Evolutionary conservation across 257 asterid genomes (phyloP), one percentile per base, ranked within the genome.

Genomic region (Penstemon eatonii): DNA sequence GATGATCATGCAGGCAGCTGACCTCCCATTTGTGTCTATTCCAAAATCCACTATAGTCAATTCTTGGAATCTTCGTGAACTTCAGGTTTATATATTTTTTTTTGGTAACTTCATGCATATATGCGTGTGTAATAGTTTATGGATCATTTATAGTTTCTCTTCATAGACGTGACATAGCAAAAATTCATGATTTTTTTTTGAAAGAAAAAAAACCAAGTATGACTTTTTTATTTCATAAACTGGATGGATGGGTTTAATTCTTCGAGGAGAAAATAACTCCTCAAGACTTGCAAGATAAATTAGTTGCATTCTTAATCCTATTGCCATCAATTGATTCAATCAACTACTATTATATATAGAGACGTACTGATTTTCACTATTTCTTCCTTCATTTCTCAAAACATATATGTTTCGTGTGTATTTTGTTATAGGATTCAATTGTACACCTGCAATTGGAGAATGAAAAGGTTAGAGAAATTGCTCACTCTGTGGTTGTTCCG

Each of bases 401-500:
- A 63, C 50, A 47, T 63, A 68, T 45, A 11, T 39, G 13, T 50
- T 7, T 4, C 57, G 19, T 65, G 63, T 56, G 66, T 54, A 65
- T 59, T 63, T 66, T 70, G 70, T 75, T 60, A 52, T 75, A 91
- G 99, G 96, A 83, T 68, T 76, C 71, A 66, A 73, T 82, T 42
- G 56, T 76, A 56, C 59, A 72, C 75, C 75, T 94, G 82, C 81
- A 82, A 55, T 70, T 86, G 78, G 96, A 89, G 79, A 86, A 83
- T 78, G 96, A 83, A 74, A 94, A 84, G 85, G 89, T 80, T 66
- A 88, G 99, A 49, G 78, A 78, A 61, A 86, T 94, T 73, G 83
- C 95, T 66, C 95, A 94, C 75, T 68, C 87, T 3, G 89, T 84
- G 73, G 87, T 94, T 70, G 72, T 91, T 76, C 99, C 99, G 58